phyloP scores from a whole-genome alignment of 2,329 filamentous ascomycete species.

The Hymenoscyphus occultus region DNA sequence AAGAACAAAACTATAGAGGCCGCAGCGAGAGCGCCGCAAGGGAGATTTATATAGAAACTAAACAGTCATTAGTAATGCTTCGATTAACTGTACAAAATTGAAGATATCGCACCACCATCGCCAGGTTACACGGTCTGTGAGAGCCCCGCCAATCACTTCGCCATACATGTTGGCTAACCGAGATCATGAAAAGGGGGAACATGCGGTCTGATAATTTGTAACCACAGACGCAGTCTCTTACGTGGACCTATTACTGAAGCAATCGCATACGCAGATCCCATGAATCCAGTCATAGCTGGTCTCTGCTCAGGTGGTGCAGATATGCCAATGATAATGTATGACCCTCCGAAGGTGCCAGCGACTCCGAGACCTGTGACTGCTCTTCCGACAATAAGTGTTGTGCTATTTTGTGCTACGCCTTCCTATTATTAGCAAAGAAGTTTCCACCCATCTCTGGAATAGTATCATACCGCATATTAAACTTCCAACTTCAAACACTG shows the following conservation, averaged over 20 bases:
- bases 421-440: not conserved
- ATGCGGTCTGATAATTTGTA: not conserved
- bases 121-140: conserved; percentile 37
- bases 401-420: conserved; percentile 30
- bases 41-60: conserved; percentile 38
- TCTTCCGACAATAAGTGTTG: conserved; percentile 35
- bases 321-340: conserved; percentile 25
- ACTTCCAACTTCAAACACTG: conserved; percentile 37
- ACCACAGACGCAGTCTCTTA: not conserved
- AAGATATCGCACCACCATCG: conserved; percentile 33
- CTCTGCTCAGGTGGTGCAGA: conserved; percentile 26
- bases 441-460: not conserved
- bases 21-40: conserved; percentile 38
- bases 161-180: not conserved
- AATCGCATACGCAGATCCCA: conserved; percentile 28
- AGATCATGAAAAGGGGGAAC: not conserved
- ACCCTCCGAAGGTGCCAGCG: conserved; percentile 36
- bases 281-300: conserved; percentile 51
- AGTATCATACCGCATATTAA: conserved; percentile 33
- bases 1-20: conserved; percentile 43
- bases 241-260: conserved; percentile 29
- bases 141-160: conserved; percentile 34
- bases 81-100: conserved; percentile 10
- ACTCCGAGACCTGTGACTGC: conserved; percentile 35
- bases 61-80: not conserved